Base-by-base conservation (phyloP, 2,329 filamentous ascomycete species). In the Paecilomyces sp. region DNA sequence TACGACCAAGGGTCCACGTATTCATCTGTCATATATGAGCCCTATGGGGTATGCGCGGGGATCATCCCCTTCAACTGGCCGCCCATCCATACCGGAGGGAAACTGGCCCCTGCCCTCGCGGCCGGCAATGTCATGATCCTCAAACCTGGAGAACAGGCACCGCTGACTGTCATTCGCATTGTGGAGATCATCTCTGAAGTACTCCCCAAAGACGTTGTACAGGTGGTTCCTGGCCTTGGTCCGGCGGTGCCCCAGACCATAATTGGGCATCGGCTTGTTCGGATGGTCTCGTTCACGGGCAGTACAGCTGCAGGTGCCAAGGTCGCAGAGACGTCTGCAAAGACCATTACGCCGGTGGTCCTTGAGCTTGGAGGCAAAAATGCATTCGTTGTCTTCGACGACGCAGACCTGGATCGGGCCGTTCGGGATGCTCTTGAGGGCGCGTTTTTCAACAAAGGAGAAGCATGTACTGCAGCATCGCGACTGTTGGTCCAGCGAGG, bases 391-490 rank as follows among this genome's bases (percentile, higher is more conserved):
- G 75, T 82, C 0, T 70, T 78, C 6, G 69, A 73, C 34, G 79
- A 82, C 60, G 79, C 79, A 0, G 73, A 82, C 61, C 64, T 82
- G 2, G 72, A 75, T 30, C 71, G 74, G 55, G 78, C 79, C 0
- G 71, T 82, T 57, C 69, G 69, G 57, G 73, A 71, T 65, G 68
- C 72, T 6, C 69, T 74, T 64, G 70, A 81, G 55, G 81, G 79
- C 54, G 82, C 84, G 61, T 83, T 84, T 78, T 81, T 77, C 47
- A 87, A 88, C 69, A 79, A 82, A 67, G 86, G 86, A 15, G 86
- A 89, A 69, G 80, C 88, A 18, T 89, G 86, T 75, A 84, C 83
- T 12, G 85, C 86, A 7, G 87, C 84, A 0, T 86, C 85, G 11
- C 80, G 86, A 12, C 80, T 90, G 11, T 74, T 88, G 1, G 86